Base-by-base conservation (phyloP, 2,329 filamentous ascomycete genomes). In the Calonectria montana region DNA sequence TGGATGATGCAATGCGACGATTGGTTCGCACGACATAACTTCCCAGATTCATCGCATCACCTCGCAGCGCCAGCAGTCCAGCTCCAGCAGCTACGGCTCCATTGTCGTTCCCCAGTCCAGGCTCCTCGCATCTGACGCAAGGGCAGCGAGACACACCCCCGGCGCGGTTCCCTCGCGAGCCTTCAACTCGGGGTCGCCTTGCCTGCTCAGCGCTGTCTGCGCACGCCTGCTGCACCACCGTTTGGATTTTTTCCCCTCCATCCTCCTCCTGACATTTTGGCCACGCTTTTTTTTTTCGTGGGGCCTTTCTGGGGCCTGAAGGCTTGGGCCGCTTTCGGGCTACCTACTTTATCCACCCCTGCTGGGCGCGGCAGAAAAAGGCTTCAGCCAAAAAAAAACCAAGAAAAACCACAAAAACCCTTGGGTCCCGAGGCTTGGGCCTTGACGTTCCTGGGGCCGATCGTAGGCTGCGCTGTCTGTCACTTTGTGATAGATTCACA, bases 1-100 rank as follows among this genome's bases (percentile, higher is more conserved):
- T 69, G 67, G 69, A 76, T 75, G 75, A 76, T 77, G 76, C 73
- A 74, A 76, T 75, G 69, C 67, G 73, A 69, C 75, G 74, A 79
- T 79, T 79, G 77, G 77, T 71, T 59, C 35, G 53, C 53, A 39
- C 53, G 73, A 69, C 50, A 59, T 57, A 72, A 73, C 65, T 43
- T 63, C 43, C 37, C 67, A 55, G 61, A 74, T 71, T 72, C 66
- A 77, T 70, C 65, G 57, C 70, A 69, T 70, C 72, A 65, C 48
- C 43, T 29, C 45, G 29, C 31, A 27, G 48, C 37, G 27, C 43
- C 31, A 50, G 47, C 64, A 55, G 59, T 27, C 62, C 47, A 43
- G 48, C 43, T 67, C 69, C 50, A 74, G 48, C 48, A 43, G 23
- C 39, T n/a, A 45, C 57, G 37, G 57, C 57, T 62, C 57, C 57